Conservation (phyloP, 2,329 filamentous ascomycete species). For the Ascosphaera apis region DNA sequence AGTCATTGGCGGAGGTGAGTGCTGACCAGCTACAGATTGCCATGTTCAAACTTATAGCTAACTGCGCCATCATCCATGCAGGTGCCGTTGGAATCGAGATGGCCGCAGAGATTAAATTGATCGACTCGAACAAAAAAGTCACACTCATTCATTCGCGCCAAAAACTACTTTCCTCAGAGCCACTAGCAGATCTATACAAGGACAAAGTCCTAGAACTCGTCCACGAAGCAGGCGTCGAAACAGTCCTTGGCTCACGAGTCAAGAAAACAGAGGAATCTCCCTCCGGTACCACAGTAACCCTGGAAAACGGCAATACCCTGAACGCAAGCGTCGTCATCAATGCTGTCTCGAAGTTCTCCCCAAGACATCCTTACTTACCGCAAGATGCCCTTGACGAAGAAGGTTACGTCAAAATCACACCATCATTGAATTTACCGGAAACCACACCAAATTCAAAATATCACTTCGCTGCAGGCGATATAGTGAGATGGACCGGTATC, state of each 20-base stretch:
- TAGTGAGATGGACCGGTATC: slow-evolving; percentile 46
- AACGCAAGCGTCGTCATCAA: slow-evolving; percentile 41
- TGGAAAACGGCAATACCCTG: slow-evolving; percentile 35
- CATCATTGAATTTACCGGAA: slow-evolving; percentile 29
- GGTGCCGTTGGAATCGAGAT: slow-evolving; percentile 64
- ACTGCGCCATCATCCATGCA: slow-evolving; percentile 9
- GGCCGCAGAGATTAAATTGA: slow-evolving; percentile 51
- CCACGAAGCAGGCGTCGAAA: slow-evolving; percentile 38
- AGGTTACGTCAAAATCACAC: slow-evolving; percentile 37
- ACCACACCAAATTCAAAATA: slow-evolving; percentile 30
- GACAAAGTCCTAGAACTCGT: slow-evolving; percentile 36
- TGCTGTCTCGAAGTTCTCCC: slow-evolving; percentile 38
- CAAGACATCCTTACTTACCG: slow-evolving; percentile 40
- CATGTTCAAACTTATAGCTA: not conserved
- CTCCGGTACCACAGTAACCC: slow-evolving; percentile 27
- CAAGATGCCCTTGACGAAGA: slow-evolving; percentile 31
- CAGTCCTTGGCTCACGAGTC: slow-evolving; percentile 39
- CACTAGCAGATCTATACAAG: slow-evolving; percentile 46
- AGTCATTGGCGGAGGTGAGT: slow-evolving; percentile 45
- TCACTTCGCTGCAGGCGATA: slow-evolving; percentile 48
- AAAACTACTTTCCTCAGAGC: slow-evolving; percentile 48
- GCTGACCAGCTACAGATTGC: not conserved
- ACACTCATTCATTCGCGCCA: slow-evolving; percentile 51
- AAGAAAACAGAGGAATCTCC: slow-evolving; percentile 9
- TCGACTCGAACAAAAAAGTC: slow-evolving; percentile 41